phyloP scores from a whole-genome alignment of 192 early-diverging fungal genomes.

The Fimicolochytrium jonesii region DNA sequence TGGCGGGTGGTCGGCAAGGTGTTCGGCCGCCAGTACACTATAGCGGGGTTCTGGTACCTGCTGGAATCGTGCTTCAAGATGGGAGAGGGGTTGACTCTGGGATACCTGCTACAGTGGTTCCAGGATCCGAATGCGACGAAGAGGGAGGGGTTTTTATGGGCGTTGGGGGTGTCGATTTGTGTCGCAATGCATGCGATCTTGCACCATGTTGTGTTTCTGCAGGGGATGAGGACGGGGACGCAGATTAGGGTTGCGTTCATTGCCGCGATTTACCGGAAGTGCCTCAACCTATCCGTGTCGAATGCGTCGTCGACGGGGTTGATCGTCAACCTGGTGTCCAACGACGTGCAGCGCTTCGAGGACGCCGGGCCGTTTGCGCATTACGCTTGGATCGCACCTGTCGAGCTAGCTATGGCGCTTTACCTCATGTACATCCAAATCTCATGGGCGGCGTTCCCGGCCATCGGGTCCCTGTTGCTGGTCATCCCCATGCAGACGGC shows the following conservation, averaged over 20 bases:
- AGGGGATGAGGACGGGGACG: slow-evolving; percentile 40
- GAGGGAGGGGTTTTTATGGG: slow-evolving; percentile 29
- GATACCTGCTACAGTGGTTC: slow-evolving; percentile 43
- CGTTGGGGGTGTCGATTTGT: slow-evolving; percentile 13
- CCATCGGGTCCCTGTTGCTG: slow-evolving; percentile 24
- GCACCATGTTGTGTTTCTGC: slow-evolving; percentile 22
- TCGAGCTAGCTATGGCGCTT: slow-evolving; percentile 32
- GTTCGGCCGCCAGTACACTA: slow-evolving; percentile 25
- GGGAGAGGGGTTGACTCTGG: slow-evolving; percentile 32
- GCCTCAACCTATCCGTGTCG: slow-evolving; percentile 38
- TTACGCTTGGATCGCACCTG: slow-evolving; percentile 42
- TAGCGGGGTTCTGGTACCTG: slow-evolving; percentile 29
- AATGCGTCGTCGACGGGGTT: slow-evolving; percentile 37
- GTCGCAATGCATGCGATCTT: slow-evolving; percentile 26
- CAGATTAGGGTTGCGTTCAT: slow-evolving; percentile 44
- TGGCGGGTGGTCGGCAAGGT: slow-evolving; percentile 23
- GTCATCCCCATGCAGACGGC: slow-evolving; percentile 44
- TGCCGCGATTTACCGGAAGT: slow-evolving; percentile 42
- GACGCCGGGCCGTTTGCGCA: slow-evolving; percentile 39
- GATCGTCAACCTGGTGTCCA: slow-evolving; percentile 47
- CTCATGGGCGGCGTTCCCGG: slow-evolving; percentile 34
- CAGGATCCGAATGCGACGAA: slow-evolving; percentile 23
- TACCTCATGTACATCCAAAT: slow-evolving; percentile 49
- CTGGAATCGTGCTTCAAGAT: slow-evolving; percentile 35
- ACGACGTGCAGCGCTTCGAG: slow-evolving; percentile 53